Evolutionary conservation across 768 basidiomycete species (phyloP), one percentile per base, ranked within the genome.

Genomic region (Leccinum olivaceopallidum): DNA sequence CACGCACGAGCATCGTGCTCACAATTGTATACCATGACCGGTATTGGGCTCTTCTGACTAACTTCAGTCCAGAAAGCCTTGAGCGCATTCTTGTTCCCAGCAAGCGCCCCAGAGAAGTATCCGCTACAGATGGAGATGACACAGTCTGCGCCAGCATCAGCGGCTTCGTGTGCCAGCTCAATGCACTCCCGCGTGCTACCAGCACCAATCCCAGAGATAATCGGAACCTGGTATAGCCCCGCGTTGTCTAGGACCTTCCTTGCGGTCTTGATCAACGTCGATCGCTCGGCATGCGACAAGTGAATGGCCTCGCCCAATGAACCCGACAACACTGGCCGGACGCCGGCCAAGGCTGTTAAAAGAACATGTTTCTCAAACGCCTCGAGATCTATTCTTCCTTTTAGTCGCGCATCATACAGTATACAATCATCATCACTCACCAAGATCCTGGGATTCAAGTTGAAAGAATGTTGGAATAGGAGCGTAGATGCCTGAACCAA

Each of bases 1-100:
- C 20, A 32, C 54, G 52, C 36, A 49, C 57, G 24, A 28, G 22
- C 6, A 20, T 24, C 10, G 14, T 22, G 37, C 87, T 72, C 65
- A 90, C 90, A 95, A 68, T 94, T 94, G 78, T 95, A 95, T 53
- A 94, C 84, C 66, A 95, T 83, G 53, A 95, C 86, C 3, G 95
- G 94, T 53, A 97, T 86, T 2, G 92, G 90, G 66, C 89, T 92
- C 71, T 86, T 88, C 67, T 85, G 79, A 14, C 89, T 76, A 39
- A 96, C 85, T 67, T 94, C 91, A 32, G 81, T 76, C 77, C 83
- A 96, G 75, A 85, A 95, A 0, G 81, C 81, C 76, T 92, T 92
- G 65, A 95, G 78, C 1, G 94, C 93, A 30, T 77, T 75, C 67
- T 75, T 81, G 72, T 88, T 80, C 24, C 74, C 75, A 39, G 81